Evolutionary conservation across 2,329 filamentous ascomycete species (phyloP).

Genomic region (Hypoxylon rubiginosum): DNA sequence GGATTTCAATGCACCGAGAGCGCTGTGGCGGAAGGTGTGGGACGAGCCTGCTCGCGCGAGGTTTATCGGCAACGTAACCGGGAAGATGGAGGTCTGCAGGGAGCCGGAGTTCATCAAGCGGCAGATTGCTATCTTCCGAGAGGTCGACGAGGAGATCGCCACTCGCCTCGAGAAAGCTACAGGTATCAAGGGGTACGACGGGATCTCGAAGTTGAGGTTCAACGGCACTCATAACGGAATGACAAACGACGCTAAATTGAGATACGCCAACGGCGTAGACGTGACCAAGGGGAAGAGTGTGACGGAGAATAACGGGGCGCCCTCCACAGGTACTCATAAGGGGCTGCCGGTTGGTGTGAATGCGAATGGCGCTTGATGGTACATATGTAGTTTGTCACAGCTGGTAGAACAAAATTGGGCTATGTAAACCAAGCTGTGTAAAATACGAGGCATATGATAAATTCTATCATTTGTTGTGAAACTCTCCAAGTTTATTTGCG

Average conservation of each 20-base stretch:
- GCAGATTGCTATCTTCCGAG: constrained; percentile 75
- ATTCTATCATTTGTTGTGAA: no score
- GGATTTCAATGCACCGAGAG: constrained; percentile 64
- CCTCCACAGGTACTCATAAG: constrained; percentile 58
- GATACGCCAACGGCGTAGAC: constrained; percentile 65
- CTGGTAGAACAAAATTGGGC: no score
- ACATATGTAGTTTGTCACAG: background rate
- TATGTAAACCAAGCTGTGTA: no score
- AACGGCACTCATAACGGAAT: constrained; percentile 74
- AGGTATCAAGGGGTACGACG: constrained; percentile 70
- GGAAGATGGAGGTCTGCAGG: constrained; percentile 71
- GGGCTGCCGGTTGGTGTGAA: constrained; percentile 25
- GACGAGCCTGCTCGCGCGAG: constrained; percentile 69
- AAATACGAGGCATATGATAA: no score
- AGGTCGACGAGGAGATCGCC: constrained; percentile 71
- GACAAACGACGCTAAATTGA: constrained; percentile 60
- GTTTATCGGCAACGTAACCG: constrained; percentile 71
- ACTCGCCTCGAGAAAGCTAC: constrained; percentile 72
- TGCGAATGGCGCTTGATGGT: constrained; percentile 4
- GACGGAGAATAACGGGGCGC: constrained; percentile 63
- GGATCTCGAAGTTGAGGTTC: constrained; percentile 67
- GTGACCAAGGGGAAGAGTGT: constrained; percentile 50
- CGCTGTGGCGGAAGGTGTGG: constrained; percentile 72
- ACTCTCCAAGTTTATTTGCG: no score
- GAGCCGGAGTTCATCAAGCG: constrained; percentile 73